phyloP scores from a whole-genome alignment of 1,139 yeast species.

The Candida pseudoviswanathii region DNA sequence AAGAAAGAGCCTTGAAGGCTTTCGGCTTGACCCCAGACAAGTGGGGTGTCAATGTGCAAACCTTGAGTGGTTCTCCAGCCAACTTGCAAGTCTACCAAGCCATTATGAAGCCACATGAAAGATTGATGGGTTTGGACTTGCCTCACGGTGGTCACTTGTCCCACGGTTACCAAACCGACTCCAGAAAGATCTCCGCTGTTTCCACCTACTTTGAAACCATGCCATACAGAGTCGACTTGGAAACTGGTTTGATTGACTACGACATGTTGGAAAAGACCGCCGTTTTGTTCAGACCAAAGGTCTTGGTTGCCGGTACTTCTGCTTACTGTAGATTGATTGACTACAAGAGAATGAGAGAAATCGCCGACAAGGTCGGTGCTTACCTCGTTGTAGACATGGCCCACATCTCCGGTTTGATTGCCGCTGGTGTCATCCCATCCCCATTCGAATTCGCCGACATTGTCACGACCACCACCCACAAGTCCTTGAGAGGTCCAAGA shows the following conservation, averaged over 20 bases:
- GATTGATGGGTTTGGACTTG: conserved; percentile 93
- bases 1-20: conserved; percentile 86
- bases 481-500: conserved; percentile 97
- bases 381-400: conserved; percentile 95
- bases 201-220: conserved; percentile 95
- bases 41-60: conserved; percentile 97
- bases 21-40: conserved; percentile 71
- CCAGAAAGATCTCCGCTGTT: conserved; percentile 84
- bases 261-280: conserved; percentile 87
- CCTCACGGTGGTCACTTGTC: conserved; percentile 98
- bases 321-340: conserved; percentile 93
- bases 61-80: conserved; percentile 95
- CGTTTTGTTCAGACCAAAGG: conserved; percentile 85
- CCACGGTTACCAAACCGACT: conserved; percentile 91
- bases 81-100: conserved; percentile 92
- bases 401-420: conserved; percentile 90
- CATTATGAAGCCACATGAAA: conserved; percentile 85
- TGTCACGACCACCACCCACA: conserved; percentile 96
- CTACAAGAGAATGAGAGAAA: conserved; percentile 83
- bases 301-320: conserved; percentile 94
- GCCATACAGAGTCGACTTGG: conserved; percentile 88
- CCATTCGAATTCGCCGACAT: conserved; percentile 95
- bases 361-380: conserved; percentile 93
- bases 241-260: conserved; percentile 89
- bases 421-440: conserved; percentile 89